Evolutionary conservation across 805 yeast genomes (phyloP).

Genomic region (Middelhovenomyces tepae): DNA sequence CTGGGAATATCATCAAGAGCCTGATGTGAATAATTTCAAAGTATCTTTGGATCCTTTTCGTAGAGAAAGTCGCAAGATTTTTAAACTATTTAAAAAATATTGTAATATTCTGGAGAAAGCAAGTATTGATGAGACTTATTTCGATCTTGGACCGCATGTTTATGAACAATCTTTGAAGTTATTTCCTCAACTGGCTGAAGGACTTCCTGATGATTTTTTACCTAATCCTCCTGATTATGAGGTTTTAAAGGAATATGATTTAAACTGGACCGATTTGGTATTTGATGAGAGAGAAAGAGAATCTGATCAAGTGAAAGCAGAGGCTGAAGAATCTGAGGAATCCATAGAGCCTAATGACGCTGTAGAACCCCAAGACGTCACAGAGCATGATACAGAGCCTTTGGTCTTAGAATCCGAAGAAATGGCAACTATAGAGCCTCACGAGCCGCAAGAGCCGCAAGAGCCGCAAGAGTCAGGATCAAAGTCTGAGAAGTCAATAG

Average conservation of each 20-base stretch:
- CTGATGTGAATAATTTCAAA: constrained; percentile 57
- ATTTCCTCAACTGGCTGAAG: constrained; percentile 39
- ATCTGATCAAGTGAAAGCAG: constrained; percentile 5
- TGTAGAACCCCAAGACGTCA: not conserved
- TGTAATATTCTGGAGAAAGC: constrained; percentile 82
- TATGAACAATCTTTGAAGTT: constrained; percentile 33
- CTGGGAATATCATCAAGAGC: constrained; percentile 61
- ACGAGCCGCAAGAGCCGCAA: too few species aligned
- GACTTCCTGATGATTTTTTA: constrained; percentile 23
- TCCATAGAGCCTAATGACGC: not conserved
- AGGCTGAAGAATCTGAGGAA: constrained; percentile 14
- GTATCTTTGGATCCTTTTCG: constrained; percentile 89
- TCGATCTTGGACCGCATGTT: constrained; percentile 71
- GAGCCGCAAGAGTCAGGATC: too few species aligned
- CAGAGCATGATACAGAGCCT: not conserved
- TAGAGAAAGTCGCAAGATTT: constrained; percentile 72
- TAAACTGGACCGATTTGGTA: constrained; percentile 20
- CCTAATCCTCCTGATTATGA: constrained; percentile 37
- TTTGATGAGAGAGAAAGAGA: constrained; percentile 17
- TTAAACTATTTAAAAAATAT: constrained; percentile 49
- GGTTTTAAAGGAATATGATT: constrained; percentile 6
- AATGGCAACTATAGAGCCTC: too few species aligned
- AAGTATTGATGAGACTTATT: constrained; percentile 86
- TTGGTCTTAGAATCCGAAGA: too few species aligned
- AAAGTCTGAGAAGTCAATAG: too few species aligned